phyloP scores from a whole-genome alignment of 441 rosid genomes.

The Populus trichocarpa region DNA sequence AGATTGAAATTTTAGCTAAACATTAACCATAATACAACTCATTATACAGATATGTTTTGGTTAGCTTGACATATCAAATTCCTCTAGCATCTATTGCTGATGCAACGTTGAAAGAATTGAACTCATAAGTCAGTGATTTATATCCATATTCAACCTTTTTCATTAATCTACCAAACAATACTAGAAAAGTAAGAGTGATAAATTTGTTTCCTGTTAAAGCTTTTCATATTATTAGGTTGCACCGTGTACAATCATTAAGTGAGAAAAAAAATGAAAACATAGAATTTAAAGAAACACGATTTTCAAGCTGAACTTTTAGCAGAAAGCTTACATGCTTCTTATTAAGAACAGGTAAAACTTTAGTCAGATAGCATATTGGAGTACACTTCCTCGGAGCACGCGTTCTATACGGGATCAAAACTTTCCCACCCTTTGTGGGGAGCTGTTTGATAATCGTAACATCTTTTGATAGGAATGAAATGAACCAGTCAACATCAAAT shows the following conservation, averaged over 20 bases:
- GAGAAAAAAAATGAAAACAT: too few relatives aligned
- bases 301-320: not conserved
- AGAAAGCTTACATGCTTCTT: constrained; percentile 75
- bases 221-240: not conserved
- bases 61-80: not conserved
- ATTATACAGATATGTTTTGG: not conserved
- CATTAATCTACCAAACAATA: not conserved
- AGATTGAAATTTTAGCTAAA: not conserved
- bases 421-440: constrained; percentile 53
- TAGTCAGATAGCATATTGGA: constrained; percentile 65
- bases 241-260: not conserved
- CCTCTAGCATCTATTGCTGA: not conserved
- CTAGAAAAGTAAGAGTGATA: not conserved
- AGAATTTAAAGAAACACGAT: not conserved
- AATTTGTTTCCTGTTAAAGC: not conserved
- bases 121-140: not conserved
- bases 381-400: constrained; percentile 88
- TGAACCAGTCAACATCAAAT: constrained; percentile 75
- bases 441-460: constrained; percentile 69
- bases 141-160: not conserved
- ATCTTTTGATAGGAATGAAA: constrained; percentile 66
- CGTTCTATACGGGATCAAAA: constrained; percentile 46
- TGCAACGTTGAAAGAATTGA: not conserved
- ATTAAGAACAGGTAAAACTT: constrained; percentile 68
- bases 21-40: not conserved